A percentile compares a stretch with the other conserved stretches of the same genome.
These are phyloP conservation scores for Echites panduratus DNA, from an alignment of 257 asterid genomes.

Conservation along the genomic window DNA sequence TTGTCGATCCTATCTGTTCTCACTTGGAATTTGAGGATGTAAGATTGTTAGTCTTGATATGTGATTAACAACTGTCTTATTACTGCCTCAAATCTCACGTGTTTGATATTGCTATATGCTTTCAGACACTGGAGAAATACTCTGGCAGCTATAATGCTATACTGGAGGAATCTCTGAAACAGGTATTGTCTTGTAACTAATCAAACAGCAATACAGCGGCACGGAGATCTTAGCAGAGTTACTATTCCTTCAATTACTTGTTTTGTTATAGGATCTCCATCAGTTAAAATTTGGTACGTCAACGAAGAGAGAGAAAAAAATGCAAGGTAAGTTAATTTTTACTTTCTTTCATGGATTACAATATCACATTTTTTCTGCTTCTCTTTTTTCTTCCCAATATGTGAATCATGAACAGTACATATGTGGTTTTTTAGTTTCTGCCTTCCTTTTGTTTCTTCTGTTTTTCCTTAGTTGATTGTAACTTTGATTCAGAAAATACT, in stretches of 20 bases:
- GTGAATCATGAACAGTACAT: not conserved
- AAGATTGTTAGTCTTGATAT: not conserved
- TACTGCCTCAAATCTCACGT: not conserved
- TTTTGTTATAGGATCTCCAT: conserved; percentile 10
- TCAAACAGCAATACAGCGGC: not conserved
- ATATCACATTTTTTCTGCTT: conserved; percentile 2
- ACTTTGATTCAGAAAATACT: not conserved
- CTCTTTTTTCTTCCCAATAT: not conserved
- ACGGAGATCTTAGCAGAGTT: not conserved
- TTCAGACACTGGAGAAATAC: conserved; percentile 1
- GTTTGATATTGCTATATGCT: not conserved
- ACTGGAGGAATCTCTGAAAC: conserved; percentile 10
- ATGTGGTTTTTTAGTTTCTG: not conserved
- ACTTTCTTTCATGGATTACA: not conserved
- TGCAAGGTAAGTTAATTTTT: conserved; percentile 11
- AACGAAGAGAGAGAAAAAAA: conserved; percentile 12
- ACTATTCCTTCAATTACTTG: not conserved
- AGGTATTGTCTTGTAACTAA: conserved; percentile 3
- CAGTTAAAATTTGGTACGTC: not conserved
- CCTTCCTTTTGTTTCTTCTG: too few species aligned
- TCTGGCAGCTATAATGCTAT: not conserved
- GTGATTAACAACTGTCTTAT: not conserved
- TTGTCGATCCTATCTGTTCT: conserved; percentile 3
- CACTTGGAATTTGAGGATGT: conserved; percentile 7
- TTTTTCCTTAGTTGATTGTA: not conserved